Percentiles rank a stretch among this genome's conserved stretches.
Conservation (phyloP, 1,139 yeast species). For the Protomyces pachydermus region DNA sequence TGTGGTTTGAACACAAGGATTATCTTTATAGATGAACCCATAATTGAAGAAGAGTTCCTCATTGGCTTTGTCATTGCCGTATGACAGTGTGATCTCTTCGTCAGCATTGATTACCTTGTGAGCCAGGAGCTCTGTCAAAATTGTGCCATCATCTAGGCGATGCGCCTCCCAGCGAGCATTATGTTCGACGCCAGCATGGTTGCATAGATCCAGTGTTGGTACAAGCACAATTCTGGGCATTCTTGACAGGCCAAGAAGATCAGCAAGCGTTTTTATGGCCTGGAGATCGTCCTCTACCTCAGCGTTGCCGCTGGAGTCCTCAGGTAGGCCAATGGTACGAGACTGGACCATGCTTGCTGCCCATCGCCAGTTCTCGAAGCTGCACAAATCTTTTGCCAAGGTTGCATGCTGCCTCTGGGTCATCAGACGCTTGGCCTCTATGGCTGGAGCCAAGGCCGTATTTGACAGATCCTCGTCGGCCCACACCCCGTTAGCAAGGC, state of each 20-base stretch:
- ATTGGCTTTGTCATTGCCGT: conserved; percentile 41
- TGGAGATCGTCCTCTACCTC: not conserved
- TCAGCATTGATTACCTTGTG: conserved; percentile 13
- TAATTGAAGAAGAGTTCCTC: conserved; percentile 43
- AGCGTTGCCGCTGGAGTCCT: not conserved
- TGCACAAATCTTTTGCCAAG: not conserved
- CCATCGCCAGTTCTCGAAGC: conserved; percentile 17
- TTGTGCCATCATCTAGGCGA: not conserved
- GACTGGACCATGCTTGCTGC: conserved; percentile 14
- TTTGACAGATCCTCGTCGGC: not conserved
- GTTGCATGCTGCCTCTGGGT: not conserved
- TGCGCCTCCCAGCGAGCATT: conserved; percentile 13
- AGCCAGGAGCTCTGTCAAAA: conserved; percentile 14
- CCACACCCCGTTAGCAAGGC: conserved; percentile 13
- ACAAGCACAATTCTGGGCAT: conserved; percentile 6
- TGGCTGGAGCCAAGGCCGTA: not conserved
- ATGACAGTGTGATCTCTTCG: conserved; percentile 40
- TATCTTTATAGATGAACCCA: conserved; percentile 37
- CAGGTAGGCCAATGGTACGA: conserved; percentile 11
- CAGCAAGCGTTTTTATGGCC: not conserved
- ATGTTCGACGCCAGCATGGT: conserved; percentile 5
- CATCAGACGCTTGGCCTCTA: conserved; percentile 2
- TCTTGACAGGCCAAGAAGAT: not conserved
- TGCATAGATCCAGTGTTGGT: conserved; percentile 15
- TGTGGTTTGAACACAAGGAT: not conserved